These are phyloP conservation scores for Candida yuanshanica DNA, from an alignment of 805 yeast species.

Conservation along the genomic window DNA sequence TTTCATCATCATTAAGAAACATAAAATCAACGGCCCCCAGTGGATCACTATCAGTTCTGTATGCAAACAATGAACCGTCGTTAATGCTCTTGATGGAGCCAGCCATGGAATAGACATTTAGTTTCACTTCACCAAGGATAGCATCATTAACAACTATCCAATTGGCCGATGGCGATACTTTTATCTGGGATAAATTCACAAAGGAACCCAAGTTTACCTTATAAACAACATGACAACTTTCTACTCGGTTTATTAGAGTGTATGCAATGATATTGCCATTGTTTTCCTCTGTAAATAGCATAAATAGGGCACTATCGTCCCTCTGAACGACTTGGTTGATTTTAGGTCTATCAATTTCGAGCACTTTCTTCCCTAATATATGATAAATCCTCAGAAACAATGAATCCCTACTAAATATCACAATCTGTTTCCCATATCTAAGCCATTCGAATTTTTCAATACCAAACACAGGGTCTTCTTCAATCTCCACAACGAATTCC, in stretches of 20 bases:
- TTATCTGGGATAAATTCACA: not conserved
- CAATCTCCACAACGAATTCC: constrained; percentile 8
- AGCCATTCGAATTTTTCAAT: constrained; percentile 16
- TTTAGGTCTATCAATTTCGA: constrained; percentile 13
- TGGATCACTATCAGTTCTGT: constrained; percentile 6
- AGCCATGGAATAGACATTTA: constrained; percentile 8
- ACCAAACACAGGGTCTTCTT: constrained; percentile 16
- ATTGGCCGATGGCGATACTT: constrained; percentile 7
- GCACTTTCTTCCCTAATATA: constrained; percentile 11
- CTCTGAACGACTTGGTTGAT: not conserved
- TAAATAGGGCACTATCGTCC: not conserved
- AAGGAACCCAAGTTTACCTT: not conserved
- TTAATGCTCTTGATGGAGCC: constrained; percentile 6
- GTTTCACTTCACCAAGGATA: constrained; percentile 1
- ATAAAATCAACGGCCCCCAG: constrained; percentile 5
- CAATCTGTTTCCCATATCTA: constrained; percentile 11
- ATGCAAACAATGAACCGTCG: constrained; percentile 7
- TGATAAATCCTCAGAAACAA: constrained; percentile 9
- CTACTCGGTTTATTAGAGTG: not conserved
- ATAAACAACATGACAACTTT: not conserved
- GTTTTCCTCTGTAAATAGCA: not conserved
- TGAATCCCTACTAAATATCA: constrained; percentile 9
- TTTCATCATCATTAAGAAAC: constrained; percentile 12
- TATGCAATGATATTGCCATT: not conserved
- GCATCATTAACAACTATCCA: constrained; percentile 12